These are phyloP conservation scores for Rhodotorula glutinis DNA, from an alignment of 1,284 basidiomycete species.

Conservation along the genomic window DNA sequence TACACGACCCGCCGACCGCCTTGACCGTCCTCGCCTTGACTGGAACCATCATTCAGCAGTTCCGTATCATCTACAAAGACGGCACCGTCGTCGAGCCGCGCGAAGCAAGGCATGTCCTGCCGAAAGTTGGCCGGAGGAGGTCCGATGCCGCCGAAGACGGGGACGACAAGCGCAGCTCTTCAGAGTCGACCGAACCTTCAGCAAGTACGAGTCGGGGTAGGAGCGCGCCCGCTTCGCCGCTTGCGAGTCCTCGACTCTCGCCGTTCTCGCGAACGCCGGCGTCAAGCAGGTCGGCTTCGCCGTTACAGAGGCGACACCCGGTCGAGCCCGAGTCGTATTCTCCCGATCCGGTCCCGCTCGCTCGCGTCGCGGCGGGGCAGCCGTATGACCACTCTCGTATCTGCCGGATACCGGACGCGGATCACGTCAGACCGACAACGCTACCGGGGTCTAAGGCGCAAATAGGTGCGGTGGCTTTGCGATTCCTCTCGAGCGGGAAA, in stretches of 20 bases:
- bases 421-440: constrained; percentile 27
- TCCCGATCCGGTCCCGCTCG: constrained; percentile 23
- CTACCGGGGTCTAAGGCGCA: constrained; percentile 10
- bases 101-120: not conserved
- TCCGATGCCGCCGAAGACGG: no score
- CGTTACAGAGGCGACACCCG: not conserved
- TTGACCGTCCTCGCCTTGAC: constrained; percentile 20
- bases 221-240: no score
- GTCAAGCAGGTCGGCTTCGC: constrained; percentile 3
- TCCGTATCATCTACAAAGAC: constrained; percentile 17
- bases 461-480: constrained; percentile 15
- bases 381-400: constrained; percentile 21
- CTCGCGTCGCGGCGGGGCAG: not conserved
- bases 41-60: constrained; percentile 20
- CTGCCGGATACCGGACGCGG: constrained; percentile 28
- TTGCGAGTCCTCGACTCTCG: not conserved
- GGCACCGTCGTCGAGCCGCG: constrained; percentile 10
- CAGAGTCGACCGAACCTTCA: not conserved
- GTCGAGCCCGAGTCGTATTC: constrained; percentile 2
- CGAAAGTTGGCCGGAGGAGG: constrained; percentile 11
- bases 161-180: no score
- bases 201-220: no score
- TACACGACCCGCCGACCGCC: constrained; percentile 17
- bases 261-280: not conserved
- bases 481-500: not conserved